These are phyloP conservation scores for Globisporangium parvum DNA, from an alignment of 352 stramenopile species.

Conservation along the genomic window DNA sequence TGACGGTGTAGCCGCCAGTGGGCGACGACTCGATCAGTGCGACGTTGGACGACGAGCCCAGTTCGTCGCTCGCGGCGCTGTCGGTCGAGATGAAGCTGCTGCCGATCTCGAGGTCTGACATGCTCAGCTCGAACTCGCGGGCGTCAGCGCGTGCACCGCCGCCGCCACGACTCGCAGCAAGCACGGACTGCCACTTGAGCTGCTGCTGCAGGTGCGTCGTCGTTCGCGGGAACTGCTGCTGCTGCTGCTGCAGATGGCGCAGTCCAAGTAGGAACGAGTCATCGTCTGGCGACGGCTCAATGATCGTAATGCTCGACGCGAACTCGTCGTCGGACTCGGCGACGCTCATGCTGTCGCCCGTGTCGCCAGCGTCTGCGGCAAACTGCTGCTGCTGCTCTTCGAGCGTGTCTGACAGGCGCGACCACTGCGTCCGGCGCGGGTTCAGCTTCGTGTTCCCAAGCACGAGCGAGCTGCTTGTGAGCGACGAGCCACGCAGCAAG, in stretches of 20 bases:
- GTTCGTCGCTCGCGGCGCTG: conserved; percentile 3
- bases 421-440: conserved; percentile 14
- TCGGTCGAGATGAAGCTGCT: conserved; percentile 3
- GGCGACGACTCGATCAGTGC: conserved; percentile 44
- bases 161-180: not conserved
- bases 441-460: conserved; percentile 12
- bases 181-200: conserved; percentile 6
- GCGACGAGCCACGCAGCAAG: conserved; percentile 8
- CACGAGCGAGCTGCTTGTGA: conserved; percentile 5
- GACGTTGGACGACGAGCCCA: conserved; percentile 3
- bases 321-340: conserved; percentile 34
- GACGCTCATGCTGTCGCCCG: not conserved
- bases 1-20: conserved; percentile 48
- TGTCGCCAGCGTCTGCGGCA: conserved; percentile 33
- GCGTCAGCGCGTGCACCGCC: not conserved
- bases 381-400: conserved; percentile 39
- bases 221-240: not conserved
- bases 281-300: conserved; percentile 18
- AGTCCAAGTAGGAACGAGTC: conserved; percentile 9
- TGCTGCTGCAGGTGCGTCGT: conserved; percentile 21
- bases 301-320: conserved; percentile 32
- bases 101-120: conserved; percentile 16
- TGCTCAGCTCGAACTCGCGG: conserved; percentile 8
- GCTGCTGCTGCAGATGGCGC: conserved; percentile 2
- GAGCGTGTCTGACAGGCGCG: conserved; percentile 21